phyloP scores from a whole-genome alignment of 345 rosid species.

The Kandelia obovata region DNA sequence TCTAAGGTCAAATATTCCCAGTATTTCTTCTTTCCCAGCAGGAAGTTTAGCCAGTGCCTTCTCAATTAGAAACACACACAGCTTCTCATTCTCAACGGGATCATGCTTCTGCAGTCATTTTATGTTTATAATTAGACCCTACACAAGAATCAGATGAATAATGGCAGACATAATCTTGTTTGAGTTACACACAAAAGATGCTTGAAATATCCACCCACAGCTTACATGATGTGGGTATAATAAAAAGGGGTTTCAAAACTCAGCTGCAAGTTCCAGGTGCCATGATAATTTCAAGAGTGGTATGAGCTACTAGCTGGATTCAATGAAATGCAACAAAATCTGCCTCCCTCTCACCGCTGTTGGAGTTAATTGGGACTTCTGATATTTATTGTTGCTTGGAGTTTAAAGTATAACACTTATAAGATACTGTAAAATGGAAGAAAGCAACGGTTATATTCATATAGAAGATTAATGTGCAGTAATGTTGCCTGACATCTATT shows the following conservation, averaged over 20 bases:
- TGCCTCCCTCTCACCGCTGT: not conserved
- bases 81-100: slow-evolving; percentile 65
- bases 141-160: slow-evolving; percentile 3
- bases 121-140: slow-evolving; percentile 3
- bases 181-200: not conserved
- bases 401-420: too few relatives aligned
- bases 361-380: not conserved
- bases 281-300: not conserved
- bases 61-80: slow-evolving; percentile 67
- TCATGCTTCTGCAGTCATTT: slow-evolving; percentile 53
- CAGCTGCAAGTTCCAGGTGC: not conserved
- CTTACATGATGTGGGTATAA: not conserved
- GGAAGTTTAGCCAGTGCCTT: slow-evolving; percentile 77
- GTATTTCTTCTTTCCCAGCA: slow-evolving; percentile 63
- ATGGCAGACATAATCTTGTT: not conserved
- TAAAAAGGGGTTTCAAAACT: not conserved
- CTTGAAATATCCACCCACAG: not conserved
- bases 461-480: not conserved
- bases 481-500: not conserved
- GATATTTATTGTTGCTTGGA: not conserved
- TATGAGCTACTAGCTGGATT: not conserved
- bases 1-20: slow-evolving; percentile 75
- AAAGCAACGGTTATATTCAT: too few relatives aligned
- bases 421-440: too few relatives aligned
- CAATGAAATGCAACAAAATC: slow-evolving; percentile 4